phyloP scores from a whole-genome alignment of 2,329 filamentous ascomycete species.

The Apiospora kogelbergensis region DNA sequence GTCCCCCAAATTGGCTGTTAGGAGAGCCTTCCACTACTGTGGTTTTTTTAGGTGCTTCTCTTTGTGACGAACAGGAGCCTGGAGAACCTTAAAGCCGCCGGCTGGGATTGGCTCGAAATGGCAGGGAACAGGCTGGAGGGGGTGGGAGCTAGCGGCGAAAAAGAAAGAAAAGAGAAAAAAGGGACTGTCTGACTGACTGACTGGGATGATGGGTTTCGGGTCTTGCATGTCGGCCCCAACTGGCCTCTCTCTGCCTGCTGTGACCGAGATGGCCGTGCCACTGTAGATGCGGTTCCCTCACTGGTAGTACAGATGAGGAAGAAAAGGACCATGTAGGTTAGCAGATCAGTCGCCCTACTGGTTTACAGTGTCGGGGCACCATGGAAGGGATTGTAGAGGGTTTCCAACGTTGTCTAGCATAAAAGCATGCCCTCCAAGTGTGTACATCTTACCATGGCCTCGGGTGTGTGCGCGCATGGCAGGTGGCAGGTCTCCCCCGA shows the following conservation, averaged over 20 bases:
- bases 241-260: not conserved
- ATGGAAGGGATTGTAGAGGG: not conserved
- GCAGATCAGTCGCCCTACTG: not conserved
- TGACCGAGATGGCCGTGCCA: not conserved
- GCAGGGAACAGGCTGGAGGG: not conserved
- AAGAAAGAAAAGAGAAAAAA: not conserved
- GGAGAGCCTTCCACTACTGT: not conserved
- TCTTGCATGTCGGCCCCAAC: not conserved
- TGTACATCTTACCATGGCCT: not conserved
- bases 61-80: constrained; percentile 5
- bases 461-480: not conserved
- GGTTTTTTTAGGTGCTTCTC: not conserved
- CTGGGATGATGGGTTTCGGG: constrained; percentile 6
- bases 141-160: constrained; percentile 4
- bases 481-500: not conserved
- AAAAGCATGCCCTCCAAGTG: not conserved
- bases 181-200: not conserved
- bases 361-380: constrained; percentile 2
- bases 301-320: not conserved
- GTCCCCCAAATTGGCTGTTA: not conserved
- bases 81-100: constrained; percentile 10
- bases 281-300: not conserved
- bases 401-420: constrained; percentile 3
- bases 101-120: constrained; percentile 3
- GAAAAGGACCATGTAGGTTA: not conserved